A percentile compares a stretch with the other conserved stretches of the same genome.
Evolutionary conservation across 805 yeast species (phyloP).

Genomic region (Schizosaccharomyces octosporus): DNA sequence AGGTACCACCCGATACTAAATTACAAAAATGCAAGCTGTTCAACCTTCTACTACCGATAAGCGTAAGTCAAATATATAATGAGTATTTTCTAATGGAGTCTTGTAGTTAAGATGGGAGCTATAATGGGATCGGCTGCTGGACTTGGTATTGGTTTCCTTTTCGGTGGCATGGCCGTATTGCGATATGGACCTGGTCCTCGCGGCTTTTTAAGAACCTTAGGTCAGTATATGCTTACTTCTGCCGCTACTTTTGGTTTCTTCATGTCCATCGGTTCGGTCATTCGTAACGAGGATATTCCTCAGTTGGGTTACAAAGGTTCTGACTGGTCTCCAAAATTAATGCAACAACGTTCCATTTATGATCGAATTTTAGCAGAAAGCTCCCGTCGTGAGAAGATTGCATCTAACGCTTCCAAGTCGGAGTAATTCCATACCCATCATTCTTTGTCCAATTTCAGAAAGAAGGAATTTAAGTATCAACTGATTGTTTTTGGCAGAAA

Average conservation of each 20-base stretch:
- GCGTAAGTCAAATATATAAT: conserved; percentile 5
- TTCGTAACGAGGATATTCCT: background rate
- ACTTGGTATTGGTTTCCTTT: conserved; percentile 78
- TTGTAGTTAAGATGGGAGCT: conserved; percentile 80
- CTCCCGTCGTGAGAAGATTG: background rate
- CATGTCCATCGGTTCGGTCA: conserved; percentile 3
- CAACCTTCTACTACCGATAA: conserved; percentile 74
- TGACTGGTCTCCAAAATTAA: background rate
- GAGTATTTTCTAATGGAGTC: background rate
- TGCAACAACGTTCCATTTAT: background rate
- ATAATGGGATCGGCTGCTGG: conserved; percentile 88
- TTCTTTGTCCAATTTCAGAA: too few relatives aligned
- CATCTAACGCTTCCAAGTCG: too few relatives aligned
- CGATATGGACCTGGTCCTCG: conserved; percentile 96
- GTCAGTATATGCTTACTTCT: conserved; percentile 87
- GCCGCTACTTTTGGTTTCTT: conserved; percentile 71
- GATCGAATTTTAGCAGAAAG: background rate
- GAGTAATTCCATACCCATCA: too few relatives aligned
- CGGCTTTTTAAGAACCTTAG: conserved; percentile 87
- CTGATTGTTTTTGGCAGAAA: too few relatives aligned
- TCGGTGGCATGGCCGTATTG: conserved; percentile 68
- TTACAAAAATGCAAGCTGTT: background rate
- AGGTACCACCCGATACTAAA: background rate
- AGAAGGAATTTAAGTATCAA: too few relatives aligned
- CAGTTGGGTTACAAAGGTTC: background rate